phyloP scores from a whole-genome alignment of 768 basidiomycete genomes.

The Lactifluus volemus region DNA sequence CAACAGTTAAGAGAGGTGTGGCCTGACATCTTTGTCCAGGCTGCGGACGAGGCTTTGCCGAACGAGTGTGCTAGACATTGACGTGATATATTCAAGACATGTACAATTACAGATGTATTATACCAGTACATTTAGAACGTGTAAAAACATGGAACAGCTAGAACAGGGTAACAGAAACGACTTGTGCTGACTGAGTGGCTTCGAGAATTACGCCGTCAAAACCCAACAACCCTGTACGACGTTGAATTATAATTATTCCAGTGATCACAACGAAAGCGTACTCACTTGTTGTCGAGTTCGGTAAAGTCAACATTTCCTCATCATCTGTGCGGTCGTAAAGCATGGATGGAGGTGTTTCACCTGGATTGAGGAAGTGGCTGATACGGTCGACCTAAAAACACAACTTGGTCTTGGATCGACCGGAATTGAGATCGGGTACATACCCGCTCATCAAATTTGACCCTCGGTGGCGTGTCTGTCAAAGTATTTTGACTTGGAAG shows the following conservation, averaged over 20 bases:
- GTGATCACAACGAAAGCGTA: slow-evolving; percentile 7
- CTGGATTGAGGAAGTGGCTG: slow-evolving; percentile 66
- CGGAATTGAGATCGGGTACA: slow-evolving; percentile 7
- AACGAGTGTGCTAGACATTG: not conserved
- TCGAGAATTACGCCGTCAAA: slow-evolving; percentile 79
- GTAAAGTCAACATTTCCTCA: slow-evolving; percentile 60
- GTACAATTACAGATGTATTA: slow-evolving; percentile 5
- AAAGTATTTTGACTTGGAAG: not conserved
- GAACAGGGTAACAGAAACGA: slow-evolving; percentile 65
- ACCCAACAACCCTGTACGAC: slow-evolving; percentile 46
- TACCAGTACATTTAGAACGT: not conserved
- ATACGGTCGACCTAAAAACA: slow-evolving; percentile 65
- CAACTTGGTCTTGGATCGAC: not conserved
- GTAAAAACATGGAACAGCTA: slow-evolving; percentile 20
- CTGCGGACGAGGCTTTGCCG: not conserved
- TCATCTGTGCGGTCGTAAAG: slow-evolving; percentile 70
- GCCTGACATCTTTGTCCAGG: slow-evolving; percentile 61
- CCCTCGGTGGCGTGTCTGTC: slow-evolving; percentile 64
- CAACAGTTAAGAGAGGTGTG: slow-evolving; percentile 64
- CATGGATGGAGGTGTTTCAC: slow-evolving; percentile 74
- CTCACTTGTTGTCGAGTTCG: slow-evolving; percentile 62
- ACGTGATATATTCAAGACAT: not conserved
- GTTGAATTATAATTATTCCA: slow-evolving; percentile 9
- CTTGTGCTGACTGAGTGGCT: slow-evolving; percentile 68
- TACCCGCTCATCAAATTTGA: slow-evolving; percentile 64